Percentiles rank a stretch among this genome's conserved stretches.
Conservation (phyloP, 129 eudicot species). For the Flaveria sonorensis region DNA sequence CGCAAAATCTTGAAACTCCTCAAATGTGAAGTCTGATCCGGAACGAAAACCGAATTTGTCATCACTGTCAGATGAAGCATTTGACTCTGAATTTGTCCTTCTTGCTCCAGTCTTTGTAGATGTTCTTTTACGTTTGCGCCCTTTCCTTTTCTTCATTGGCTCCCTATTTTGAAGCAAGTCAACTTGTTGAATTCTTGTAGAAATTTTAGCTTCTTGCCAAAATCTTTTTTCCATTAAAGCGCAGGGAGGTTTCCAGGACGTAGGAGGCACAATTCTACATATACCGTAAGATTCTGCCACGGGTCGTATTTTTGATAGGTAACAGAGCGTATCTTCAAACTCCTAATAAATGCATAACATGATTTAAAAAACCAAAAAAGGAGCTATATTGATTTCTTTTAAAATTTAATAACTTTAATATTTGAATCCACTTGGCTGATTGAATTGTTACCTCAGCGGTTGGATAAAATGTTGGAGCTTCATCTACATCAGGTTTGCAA, state of each 20-base stretch:
- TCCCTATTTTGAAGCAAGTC: conserved; percentile 80
- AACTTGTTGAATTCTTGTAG: conserved; percentile 71
- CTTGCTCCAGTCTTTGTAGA: conserved; percentile 41
- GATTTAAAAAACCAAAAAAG: neutral
- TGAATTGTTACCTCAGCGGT: conserved; percentile 48
- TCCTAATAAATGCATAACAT: conserved; percentile 43
- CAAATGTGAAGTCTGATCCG: conserved; percentile 67
- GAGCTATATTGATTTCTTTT: neutral
- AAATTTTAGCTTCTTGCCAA: conserved; percentile 65
- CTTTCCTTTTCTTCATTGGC: conserved; percentile 63
- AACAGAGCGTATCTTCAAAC: conserved; percentile 68
- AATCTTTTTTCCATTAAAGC: conserved; percentile 43
- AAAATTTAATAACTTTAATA: neutral
- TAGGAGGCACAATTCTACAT: conserved; percentile 72
- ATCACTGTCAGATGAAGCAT: conserved; percentile 46
- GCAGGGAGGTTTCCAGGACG: conserved; percentile 77
- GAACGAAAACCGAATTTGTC: conserved; percentile 77
- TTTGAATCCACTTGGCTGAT: neutral
- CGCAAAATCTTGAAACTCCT: conserved; percentile 53
- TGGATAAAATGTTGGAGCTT: conserved; percentile 72
- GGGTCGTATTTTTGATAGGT: conserved; percentile 60
- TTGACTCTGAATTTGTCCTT: conserved; percentile 40
- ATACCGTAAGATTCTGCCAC: conserved; percentile 69
- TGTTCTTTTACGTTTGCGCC: conserved; percentile 51
- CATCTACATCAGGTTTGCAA: conserved; percentile 60